Evolutionary conservation across 2,329 filamentous ascomycete genomes (phyloP).

Genomic region (Coleophoma crateriformis): DNA sequence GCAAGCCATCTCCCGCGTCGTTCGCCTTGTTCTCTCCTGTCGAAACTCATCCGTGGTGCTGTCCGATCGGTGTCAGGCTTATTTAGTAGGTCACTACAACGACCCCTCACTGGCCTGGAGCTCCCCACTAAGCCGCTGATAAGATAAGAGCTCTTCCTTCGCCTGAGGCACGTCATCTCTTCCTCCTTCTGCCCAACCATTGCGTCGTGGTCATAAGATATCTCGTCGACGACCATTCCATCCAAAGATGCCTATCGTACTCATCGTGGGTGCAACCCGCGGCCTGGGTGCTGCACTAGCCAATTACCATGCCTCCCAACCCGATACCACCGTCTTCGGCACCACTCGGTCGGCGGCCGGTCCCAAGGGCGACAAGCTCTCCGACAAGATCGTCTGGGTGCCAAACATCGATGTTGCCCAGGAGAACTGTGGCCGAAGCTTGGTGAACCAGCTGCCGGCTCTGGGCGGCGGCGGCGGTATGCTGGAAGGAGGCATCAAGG

Average conservation of each 20-base stretch:
- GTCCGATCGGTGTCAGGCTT: too few species aligned
- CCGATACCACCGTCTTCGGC: constrained; percentile 47
- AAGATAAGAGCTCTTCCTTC: too few species aligned
- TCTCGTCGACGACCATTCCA: neutral
- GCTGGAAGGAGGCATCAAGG: constrained; percentile 22
- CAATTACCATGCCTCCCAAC: constrained; percentile 47
- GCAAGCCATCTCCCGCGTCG: too few species aligned
- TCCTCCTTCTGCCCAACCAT: too few species aligned
- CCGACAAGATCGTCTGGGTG: constrained; percentile 48
- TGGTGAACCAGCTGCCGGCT: constrained; percentile 38
- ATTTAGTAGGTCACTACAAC: too few species aligned
- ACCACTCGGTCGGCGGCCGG: constrained; percentile 45
- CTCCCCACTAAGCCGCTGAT: too few species aligned
- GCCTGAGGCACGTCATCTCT: too few species aligned
- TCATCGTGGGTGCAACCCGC: constrained; percentile 64
- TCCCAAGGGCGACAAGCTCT: constrained; percentile 34
- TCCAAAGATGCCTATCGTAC: constrained; percentile 39
- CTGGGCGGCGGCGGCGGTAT: constrained; percentile 19
- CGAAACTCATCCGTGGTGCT: too few species aligned
- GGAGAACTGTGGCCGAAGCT: constrained; percentile 37
- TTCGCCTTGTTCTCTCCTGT: too few species aligned
- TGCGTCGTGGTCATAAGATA: too few species aligned
- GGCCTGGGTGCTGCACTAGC: constrained; percentile 60
- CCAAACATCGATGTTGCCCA: constrained; percentile 49
- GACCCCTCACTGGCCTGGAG: too few species aligned